Conservation (phyloP, 805 yeast species). For the Monosporozyma yasuniensis region DNA sequence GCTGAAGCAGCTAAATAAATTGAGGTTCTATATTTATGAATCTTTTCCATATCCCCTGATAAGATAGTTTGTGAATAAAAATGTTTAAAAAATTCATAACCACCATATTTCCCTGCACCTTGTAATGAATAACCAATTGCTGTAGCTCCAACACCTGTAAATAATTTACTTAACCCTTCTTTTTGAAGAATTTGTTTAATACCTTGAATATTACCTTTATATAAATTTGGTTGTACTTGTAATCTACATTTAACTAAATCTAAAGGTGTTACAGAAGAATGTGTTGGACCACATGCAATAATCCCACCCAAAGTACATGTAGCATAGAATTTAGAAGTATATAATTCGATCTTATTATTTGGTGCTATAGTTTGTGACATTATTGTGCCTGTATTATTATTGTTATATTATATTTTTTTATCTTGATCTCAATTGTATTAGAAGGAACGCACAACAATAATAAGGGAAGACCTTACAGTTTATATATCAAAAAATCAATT, state of each 20-base stretch:
- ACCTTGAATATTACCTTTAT: slow-evolving; percentile 74
- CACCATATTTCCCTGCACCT: slow-evolving; percentile 96
- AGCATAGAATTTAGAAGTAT: slow-evolving; percentile 24
- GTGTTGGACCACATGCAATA: slow-evolving; percentile 94
- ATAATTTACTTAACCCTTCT: slow-evolving; percentile 68
- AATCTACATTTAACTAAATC: slow-evolving; percentile 90
- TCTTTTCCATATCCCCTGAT: slow-evolving; percentile 53
- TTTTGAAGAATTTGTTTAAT: slow-evolving; percentile 63
- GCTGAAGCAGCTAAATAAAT: slow-evolving; percentile 82
- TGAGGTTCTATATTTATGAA: slow-evolving; percentile 58
- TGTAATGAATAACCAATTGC: slow-evolving; percentile 87
- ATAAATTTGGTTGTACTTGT: slow-evolving; percentile 71
- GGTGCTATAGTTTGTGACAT: not conserved
- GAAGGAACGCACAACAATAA: not conserved
- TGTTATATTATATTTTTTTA: not conserved
- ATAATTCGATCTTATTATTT: slow-evolving; percentile 14
- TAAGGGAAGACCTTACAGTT: not conserved
- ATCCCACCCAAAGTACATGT: slow-evolving; percentile 54
- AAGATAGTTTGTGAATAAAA: slow-evolving; percentile 51
- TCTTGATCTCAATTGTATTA: not conserved
- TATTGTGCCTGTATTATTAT: not conserved
- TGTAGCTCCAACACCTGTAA: slow-evolving; percentile 89
- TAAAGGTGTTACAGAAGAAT: slow-evolving; percentile 83
- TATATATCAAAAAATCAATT: too few species aligned
- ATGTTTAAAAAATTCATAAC: slow-evolving; percentile 85